Evolutionary conservation across 2,329 filamentous ascomycete genomes (phyloP).

Genomic region (Calonectria pteridis): DNA sequence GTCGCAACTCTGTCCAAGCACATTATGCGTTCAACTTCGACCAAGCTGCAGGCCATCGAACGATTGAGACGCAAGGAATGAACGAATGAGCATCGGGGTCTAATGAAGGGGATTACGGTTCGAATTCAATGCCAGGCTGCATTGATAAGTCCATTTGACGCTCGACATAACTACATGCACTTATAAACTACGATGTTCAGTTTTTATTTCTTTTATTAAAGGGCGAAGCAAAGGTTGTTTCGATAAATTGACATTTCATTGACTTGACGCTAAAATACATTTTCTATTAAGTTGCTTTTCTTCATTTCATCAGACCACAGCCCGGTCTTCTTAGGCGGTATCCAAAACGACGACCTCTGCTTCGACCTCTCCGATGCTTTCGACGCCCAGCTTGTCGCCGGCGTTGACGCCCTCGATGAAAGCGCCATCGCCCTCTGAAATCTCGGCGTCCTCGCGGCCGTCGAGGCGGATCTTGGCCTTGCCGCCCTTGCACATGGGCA

Average conservation of each 20-base stretch:
- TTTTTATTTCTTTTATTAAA: too few relatives aligned
- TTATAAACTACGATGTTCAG: neutral
- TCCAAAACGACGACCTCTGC: conserved; percentile 79
- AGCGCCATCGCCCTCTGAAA: conserved; percentile 85
- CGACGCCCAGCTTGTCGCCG: conserved; percentile 73
- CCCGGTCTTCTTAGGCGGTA: conserved; percentile 60
- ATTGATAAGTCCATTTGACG: too few relatives aligned
- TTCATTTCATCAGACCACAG: neutral
- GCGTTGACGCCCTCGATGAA: conserved; percentile 76
- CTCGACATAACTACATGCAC: too few relatives aligned
- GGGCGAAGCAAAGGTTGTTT: neutral
- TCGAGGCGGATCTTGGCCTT: conserved; percentile 79
- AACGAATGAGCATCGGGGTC: too few relatives aligned
- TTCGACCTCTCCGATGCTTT: conserved; percentile 76
- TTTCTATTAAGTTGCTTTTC: neutral
- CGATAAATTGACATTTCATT: neutral
- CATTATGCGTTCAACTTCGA: too few relatives aligned
- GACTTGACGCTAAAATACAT: conserved; percentile 25
- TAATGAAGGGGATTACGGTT: too few relatives aligned
- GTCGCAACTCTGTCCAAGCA: too few relatives aligned
- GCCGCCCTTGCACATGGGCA: conserved; percentile 83
- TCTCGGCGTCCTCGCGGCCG: conserved; percentile 71
- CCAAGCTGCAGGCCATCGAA: too few relatives aligned
- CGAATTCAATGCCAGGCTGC: too few relatives aligned
- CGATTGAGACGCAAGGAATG: too few relatives aligned